Evolutionary conservation across 1,284 basidiomycete species (phyloP), one percentile per base, ranked within the genome.

Genomic region (Rhodotorula sp.): DNA sequence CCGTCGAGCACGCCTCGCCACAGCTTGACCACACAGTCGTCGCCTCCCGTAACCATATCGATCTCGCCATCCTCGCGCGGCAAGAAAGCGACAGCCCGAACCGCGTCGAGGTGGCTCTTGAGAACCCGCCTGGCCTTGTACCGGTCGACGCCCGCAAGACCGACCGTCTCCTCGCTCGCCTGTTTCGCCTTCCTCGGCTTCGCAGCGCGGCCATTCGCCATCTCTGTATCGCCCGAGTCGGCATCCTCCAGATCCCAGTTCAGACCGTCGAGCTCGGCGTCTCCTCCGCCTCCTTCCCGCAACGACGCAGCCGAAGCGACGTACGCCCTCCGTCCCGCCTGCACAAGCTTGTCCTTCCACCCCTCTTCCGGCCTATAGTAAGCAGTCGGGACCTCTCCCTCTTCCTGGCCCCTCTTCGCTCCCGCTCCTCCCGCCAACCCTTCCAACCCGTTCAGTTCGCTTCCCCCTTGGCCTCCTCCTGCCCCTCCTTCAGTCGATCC

Each of bases 21-120:
- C 71, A 97, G 87, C 82, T 98, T 99, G 75, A 99, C 89, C 20
- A 93, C 95, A 79, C 87, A 91, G 79, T 99, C 96, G 80, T 97
- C 94, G 51, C 92, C 91, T 49, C 90, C 95, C 53, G 91, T 93
- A 17, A 91, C 92, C 54, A 98, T 83, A 70, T 89, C 88, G 59
- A 92, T 82, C 32, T 51, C 27, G 74, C n/a, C 46, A 11, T 44
- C 29, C 8, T 4, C 52, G 27, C 27, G 32, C 8, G 92, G 90
- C 44, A 84, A 88, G 84, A 96, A 95, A 0, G 90, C 88, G 32
- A 97, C 84, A 17, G 88, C 59, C n/a, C 69, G 34, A 47, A 97
- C 93, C 34, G 92, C 88, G 80, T 98, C 95, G 73, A 98, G 84
- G 80, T 99, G 95, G 80, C 92, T 94, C 48, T 49, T 47, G 11